Percentiles rank a stretch among this genome's conserved stretches.
Conservation (phyloP, 139 green algal genomes). For the Diplosphaera chodatii region DNA sequence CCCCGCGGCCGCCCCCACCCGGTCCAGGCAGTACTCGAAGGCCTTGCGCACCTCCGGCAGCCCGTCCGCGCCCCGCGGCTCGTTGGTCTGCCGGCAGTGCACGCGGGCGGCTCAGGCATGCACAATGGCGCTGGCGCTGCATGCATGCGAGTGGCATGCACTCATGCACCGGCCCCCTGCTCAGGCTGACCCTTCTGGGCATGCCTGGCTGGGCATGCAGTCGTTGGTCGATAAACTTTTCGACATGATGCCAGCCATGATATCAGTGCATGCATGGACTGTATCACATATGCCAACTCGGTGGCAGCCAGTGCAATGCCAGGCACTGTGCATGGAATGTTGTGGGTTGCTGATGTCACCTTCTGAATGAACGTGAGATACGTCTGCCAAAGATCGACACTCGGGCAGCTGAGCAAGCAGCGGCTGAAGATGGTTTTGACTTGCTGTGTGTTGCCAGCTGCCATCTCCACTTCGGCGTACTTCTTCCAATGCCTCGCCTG, state of each 20-base stretch:
- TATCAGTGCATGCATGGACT: no score
- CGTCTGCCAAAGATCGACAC: constrained; percentile 65
- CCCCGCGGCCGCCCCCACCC: constrained; percentile 62
- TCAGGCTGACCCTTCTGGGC: no score
- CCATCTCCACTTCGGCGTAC: constrained; percentile 59
- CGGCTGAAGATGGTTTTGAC: constrained; percentile 73
- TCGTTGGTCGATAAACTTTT: no score
- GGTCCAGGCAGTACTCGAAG: constrained; percentile 83
- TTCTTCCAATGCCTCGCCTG: constrained; percentile 56
- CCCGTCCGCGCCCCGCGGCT: constrained; percentile 37
- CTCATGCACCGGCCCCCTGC: no score
- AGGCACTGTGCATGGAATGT: not conserved
- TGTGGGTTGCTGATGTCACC: constrained; percentile 9
- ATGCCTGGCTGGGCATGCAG: no score
- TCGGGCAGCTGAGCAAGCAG: constrained; percentile 70
- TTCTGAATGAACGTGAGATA: constrained; percentile 82
- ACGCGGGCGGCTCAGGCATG: no score
- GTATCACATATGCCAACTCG: no score
- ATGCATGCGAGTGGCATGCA: no score
- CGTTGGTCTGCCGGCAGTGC: constrained; percentile 33
- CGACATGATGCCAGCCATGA: no score
- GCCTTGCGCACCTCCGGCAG: constrained; percentile 62
- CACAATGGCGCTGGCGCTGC: no score
- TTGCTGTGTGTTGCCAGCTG: constrained; percentile 15
- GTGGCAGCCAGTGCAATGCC: no score